phyloP scores from a whole-genome alignment of 2,329 filamentous ascomycete genomes.

The Phialophora verrucosa region DNA sequence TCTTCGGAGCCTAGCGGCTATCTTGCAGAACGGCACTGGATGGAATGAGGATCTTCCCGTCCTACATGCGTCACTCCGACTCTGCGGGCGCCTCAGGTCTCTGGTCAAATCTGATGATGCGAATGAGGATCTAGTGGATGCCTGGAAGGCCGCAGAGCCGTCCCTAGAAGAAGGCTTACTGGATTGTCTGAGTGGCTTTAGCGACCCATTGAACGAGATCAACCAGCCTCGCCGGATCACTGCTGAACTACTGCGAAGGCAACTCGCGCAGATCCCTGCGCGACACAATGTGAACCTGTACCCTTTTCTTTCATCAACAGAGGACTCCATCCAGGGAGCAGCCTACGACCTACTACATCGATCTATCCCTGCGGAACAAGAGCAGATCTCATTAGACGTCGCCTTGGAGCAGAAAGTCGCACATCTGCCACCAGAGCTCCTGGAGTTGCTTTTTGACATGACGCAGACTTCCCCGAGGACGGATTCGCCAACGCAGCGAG shows the following conservation, averaged over 20 bases:
- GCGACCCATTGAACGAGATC: slow-evolving; percentile 53
- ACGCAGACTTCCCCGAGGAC: slow-evolving; percentile 67
- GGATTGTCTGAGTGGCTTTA: slow-evolving; percentile 63
- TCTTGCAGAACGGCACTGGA: slow-evolving; percentile 60
- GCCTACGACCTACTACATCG: slow-evolving; percentile 81
- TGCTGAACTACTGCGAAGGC: slow-evolving; percentile 73
- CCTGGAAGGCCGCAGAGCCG: slow-evolving; percentile 66
- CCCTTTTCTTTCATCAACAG: slow-evolving; percentile 75
- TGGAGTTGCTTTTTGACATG: slow-evolving; percentile 79
- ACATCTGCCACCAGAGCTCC: slow-evolving; percentile 78
- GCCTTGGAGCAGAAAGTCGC: slow-evolving; percentile 62
- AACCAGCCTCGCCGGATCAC: slow-evolving; percentile 70
- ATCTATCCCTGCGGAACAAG: slow-evolving; percentile 77
- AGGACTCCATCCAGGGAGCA: slow-evolving; percentile 75
- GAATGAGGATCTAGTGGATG: slow-evolving; percentile 86
- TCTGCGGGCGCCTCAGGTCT: slow-evolving; percentile 68
- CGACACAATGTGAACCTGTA: slow-evolving; percentile 72
- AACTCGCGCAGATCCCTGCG: slow-evolving; percentile 56
- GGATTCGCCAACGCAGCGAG: slow-evolving; percentile 72
- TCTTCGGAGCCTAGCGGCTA: slow-evolving; percentile 62
- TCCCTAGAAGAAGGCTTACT: slow-evolving; percentile 61
- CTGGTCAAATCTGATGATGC: slow-evolving; percentile 54
- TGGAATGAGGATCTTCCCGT: slow-evolving; percentile 64
- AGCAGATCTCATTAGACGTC: slow-evolving; percentile 79
- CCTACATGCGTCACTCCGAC: slow-evolving; percentile 73